phyloP scores from a whole-genome alignment of 345 rosid genomes.

The Hibiscus tridactylites region DNA sequence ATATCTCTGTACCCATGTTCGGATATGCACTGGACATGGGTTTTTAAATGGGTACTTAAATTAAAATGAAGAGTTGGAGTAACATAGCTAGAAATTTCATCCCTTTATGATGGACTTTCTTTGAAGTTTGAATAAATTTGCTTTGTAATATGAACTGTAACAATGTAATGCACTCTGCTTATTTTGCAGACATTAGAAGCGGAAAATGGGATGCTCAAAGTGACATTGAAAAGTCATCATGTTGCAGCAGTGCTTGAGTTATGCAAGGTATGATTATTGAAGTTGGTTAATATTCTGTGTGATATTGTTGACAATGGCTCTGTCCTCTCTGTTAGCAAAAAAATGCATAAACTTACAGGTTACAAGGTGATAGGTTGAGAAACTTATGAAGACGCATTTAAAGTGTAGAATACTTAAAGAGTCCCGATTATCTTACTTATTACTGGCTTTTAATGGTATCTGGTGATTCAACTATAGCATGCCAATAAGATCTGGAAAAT shows the following conservation, averaged over 20 bases:
- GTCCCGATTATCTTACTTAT: background rate
- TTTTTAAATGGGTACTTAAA: too few species aligned
- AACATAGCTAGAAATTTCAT: background rate
- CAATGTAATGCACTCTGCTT: constrained; percentile 1
- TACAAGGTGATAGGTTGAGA: background rate
- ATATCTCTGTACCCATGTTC: too few species aligned
- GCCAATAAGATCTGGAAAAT: background rate
- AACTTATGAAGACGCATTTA: background rate
- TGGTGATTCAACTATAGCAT: background rate
- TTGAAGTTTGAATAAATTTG: background rate
- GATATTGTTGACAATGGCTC: background rate
- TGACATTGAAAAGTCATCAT: constrained; percentile 56
- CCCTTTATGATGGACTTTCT: background rate
- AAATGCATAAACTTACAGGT: background rate
- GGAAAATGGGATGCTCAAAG: constrained; percentile 56
- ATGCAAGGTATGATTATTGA: constrained; percentile 56
- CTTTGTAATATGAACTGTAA: background rate
- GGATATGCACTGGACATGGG: too few species aligned
- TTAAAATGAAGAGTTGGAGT: background rate
- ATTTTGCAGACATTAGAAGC: constrained; percentile 57
- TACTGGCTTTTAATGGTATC: background rate
- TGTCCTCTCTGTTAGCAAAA: background rate
- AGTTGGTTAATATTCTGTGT: background rate
- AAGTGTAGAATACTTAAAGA: background rate
- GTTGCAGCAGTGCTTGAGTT: constrained; percentile 70